These are phyloP conservation scores for Pseudogymnoascus sp. DNA, from an alignment of 2,329 filamentous ascomycete species.

Conservation along the genomic window DNA sequence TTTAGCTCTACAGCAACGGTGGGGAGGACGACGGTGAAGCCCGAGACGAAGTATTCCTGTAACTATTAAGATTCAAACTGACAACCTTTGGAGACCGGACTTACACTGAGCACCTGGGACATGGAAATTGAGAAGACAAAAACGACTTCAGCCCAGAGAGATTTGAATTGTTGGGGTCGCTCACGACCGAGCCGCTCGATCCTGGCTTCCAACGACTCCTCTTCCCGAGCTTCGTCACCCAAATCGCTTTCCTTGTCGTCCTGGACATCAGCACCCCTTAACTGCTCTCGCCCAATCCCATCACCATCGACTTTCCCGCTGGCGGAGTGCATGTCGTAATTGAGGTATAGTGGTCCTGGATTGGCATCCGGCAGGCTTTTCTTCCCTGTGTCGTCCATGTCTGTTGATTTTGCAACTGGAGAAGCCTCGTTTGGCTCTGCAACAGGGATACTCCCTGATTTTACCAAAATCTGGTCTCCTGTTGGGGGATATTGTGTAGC, in stretches of 20 bases:
- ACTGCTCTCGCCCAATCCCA: not conserved
- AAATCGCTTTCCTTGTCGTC: not conserved
- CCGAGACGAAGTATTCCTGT: slow-evolving; percentile 61
- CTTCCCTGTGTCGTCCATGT: not conserved
- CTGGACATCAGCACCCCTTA: not conserved
- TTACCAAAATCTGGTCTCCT: not conserved
- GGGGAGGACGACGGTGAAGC: slow-evolving; percentile 68
- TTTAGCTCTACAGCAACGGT: slow-evolving; percentile 52
- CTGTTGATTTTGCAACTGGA: not conserved
- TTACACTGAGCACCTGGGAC: slow-evolving; percentile 49
- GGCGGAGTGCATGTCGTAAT: not conserved
- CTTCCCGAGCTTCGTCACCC: slow-evolving; percentile 6
- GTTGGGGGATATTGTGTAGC: not conserved
- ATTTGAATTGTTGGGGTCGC: slow-evolving; percentile 46
- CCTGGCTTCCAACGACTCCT: slow-evolving; percentile 26
- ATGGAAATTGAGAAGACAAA: slow-evolving; percentile 55
- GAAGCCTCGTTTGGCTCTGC: not conserved
- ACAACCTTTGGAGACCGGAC: slow-evolving; percentile 14
- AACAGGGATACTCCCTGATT: not conserved
- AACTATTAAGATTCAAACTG: slow-evolving; percentile 3
- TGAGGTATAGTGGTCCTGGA: not conserved
- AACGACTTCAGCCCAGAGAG: slow-evolving; percentile 45
- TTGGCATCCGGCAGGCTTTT: not conserved
- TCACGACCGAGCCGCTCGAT: slow-evolving; percentile 51
- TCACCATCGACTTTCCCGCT: not conserved